Evolutionary conservation across 257 asterid genomes (phyloP), one percentile per base, ranked within the genome.

Genomic region (Solanum paucissectum): DNA sequence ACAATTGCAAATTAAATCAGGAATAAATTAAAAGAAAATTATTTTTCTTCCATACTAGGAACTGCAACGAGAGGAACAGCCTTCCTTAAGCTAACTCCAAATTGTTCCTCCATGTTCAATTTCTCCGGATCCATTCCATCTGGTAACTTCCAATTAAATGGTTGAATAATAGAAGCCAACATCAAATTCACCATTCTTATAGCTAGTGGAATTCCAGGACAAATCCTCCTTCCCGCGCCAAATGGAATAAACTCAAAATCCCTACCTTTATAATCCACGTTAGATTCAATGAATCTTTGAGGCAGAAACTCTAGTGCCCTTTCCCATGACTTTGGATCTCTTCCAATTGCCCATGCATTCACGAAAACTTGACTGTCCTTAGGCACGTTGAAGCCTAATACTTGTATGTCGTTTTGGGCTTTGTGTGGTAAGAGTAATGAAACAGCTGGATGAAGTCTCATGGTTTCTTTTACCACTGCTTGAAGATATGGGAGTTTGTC

Each of bases 111-210:
- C 85, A 81, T 81, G 27, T 81, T 34, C 85, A 81, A 46, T 8
- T 81, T 46, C 66, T 81, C 27, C 6, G 68, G 68, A 7, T 3
- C 40, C 42, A 81, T 29, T 1, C 85, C 68, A 25, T 81, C 2
- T 0, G 85, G 85, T 18, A 81, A 49, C 27, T 46, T 81, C 85
- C 85, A 81, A 16, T 7, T 46, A 81, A 81, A 81, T 44, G 85
- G 85, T 46, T 81, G 85, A 81, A 81, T 81, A 44, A 81, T 46
- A 81, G 85, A 81, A 81, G 85, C 85, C 68, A 81, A 81, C 27
- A 81, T 81, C 2, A 81, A 46, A 46, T 46, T 81, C 68, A 81
- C 68, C 85, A 81, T 44, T 14, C 66, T 46, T 81, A 81, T 81
- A 14, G 85, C 85, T 4, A 81, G 18, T 16, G 85, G 42, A 25